These are phyloP conservation scores for Gypsophila paniculata DNA, from an alignment of 179 eudicot species.

Conservation along the genomic window DNA sequence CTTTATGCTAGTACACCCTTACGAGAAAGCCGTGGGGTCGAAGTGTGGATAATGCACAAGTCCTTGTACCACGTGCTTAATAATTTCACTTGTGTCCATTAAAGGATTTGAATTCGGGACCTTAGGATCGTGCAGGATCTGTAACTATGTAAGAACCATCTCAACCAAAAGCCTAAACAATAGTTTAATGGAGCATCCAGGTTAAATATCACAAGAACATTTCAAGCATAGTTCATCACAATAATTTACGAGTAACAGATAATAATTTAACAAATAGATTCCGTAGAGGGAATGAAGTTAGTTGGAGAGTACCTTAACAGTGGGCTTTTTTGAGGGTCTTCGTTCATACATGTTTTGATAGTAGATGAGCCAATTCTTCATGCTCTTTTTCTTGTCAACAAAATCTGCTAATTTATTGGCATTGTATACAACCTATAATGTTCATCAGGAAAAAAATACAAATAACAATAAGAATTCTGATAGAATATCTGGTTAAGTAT, in stretches of 20 bases:
- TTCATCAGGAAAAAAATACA: neutral
- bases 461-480: neutral
- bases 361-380: constrained; percentile 66
- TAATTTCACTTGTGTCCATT: no score
- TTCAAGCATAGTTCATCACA: no score
- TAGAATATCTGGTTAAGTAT: neutral
- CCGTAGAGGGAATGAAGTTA: neutral
- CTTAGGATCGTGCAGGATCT: no score
- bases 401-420: constrained; percentile 68
- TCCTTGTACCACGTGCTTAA: no score
- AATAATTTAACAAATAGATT: neutral
- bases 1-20: no score
- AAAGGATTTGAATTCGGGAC: no score
- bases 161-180: neutral
- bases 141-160: no score
- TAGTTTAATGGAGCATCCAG: neutral
- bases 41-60: no score
- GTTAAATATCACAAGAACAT: neutral
- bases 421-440: constrained; percentile 59
- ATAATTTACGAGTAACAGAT: neutral
- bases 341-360: constrained; percentile 73
- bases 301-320: constrained; percentile 52
- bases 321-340: constrained; percentile 52
- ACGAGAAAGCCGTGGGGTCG: no score
- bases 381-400: constrained; percentile 62